phyloP scores from a whole-genome alignment of 2,329 filamentous ascomycete species.

The Cyphellophora europaea region DNA sequence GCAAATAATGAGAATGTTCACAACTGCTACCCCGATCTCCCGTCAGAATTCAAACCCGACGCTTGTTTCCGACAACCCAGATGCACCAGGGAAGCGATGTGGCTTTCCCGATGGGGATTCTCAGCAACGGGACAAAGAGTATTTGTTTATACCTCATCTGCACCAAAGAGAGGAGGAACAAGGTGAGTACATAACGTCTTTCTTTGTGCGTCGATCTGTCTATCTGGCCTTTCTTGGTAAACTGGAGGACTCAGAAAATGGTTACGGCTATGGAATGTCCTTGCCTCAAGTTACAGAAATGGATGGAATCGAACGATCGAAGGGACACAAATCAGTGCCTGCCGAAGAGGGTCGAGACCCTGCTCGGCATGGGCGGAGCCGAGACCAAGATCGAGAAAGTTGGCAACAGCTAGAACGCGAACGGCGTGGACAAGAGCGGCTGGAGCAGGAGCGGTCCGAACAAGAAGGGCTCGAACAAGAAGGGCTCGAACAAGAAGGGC shows the following conservation, averaged over 20 bases:
- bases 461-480: not conserved
- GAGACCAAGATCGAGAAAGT: not conserved
- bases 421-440: slow-evolving; percentile 1
- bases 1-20: too few relatives aligned
- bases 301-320: not conserved
- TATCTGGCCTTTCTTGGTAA: slow-evolving; percentile 1
- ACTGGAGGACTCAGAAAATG: slow-evolving; percentile 1
- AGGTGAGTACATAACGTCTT: too few relatives aligned
- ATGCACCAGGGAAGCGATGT: too few relatives aligned
- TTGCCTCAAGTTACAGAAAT: not conserved
- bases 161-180: too few relatives aligned
- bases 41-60: too few relatives aligned
- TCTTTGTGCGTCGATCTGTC: slow-evolving; percentile 1
- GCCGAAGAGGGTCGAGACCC: not conserved
- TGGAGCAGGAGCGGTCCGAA: not conserved
- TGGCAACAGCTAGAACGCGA: not conserved
- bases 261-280: not conserved
- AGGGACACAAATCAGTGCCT: too few relatives aligned
- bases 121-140: too few relatives aligned
- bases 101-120: too few relatives aligned
- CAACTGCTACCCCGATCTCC: too few relatives aligned
- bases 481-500: not conserved
- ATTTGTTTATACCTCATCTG: too few relatives aligned
- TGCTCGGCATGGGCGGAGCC: not conserved
- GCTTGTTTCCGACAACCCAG: too few relatives aligned